Evolutionary conservation across 176 grass and related monocot genomes (phyloP).

Genomic region (Eleusine coracana): DNA sequence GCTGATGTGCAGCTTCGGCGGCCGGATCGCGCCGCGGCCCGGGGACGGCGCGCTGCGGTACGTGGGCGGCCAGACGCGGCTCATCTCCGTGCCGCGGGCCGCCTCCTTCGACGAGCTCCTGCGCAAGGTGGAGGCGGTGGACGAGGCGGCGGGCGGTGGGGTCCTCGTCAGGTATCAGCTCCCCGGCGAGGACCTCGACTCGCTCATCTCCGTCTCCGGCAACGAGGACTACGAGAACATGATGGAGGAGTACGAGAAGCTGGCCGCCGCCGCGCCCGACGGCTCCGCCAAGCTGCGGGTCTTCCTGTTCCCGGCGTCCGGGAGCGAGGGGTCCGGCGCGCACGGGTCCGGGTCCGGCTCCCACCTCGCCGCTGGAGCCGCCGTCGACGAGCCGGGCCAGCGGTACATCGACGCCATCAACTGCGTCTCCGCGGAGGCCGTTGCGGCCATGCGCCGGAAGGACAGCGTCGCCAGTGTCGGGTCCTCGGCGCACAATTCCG

Average conservation of each 20-base stretch:
- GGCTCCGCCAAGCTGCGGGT: conserved; percentile 85
- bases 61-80: conserved; percentile 72
- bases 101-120: conserved; percentile 64
- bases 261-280: conserved; percentile 51
- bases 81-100: conserved; percentile 64
- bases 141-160: conserved; percentile 9
- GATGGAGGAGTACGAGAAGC: conserved; percentile 95
- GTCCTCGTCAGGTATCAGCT: conserved; percentile 80
- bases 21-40: conserved; percentile 67
- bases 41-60: conserved; percentile 72
- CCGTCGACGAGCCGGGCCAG: conserved; percentile 54
- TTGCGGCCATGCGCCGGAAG: conserved; percentile 43
- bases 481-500: conserved; percentile 67
- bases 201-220: conserved; percentile 71
- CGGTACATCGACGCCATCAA: conserved; percentile 85
- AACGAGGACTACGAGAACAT: conserved; percentile 84
- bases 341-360: neutral
- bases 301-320: conserved; percentile 74
- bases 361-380: neutral
- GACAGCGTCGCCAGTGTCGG: conserved; percentile 54
- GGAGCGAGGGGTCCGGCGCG: conserved; percentile 25
- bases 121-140: conserved; percentile 61
- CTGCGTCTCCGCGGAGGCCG: conserved; percentile 51
- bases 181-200: conserved; percentile 87
- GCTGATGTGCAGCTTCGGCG: conserved; percentile 86